Conservation (phyloP, 495 filamentous ascomycete species). For the Poronia punctata region DNA sequence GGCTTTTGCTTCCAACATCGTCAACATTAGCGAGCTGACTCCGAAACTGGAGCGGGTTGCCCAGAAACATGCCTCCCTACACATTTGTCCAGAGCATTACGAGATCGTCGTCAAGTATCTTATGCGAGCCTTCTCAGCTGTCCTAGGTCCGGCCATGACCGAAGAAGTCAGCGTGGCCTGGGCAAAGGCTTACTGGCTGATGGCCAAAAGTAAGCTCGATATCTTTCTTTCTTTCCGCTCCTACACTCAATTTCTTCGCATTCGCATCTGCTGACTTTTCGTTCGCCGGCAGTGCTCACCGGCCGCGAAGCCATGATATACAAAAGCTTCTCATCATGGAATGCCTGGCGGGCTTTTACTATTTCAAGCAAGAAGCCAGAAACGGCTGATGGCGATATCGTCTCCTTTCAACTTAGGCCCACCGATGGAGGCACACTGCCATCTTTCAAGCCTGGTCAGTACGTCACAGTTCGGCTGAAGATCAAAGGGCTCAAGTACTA, state of each 20-base stretch:
- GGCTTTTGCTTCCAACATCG: constrained; percentile 64
- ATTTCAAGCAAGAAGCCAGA: constrained; percentile 55
- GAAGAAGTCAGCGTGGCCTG: constrained; percentile 55
- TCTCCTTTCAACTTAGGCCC: constrained; percentile 62
- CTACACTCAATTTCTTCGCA: background rate
- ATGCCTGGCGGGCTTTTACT: constrained; percentile 59
- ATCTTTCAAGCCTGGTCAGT: constrained; percentile 60
- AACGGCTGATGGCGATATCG: constrained; percentile 40
- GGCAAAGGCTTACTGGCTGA: constrained; percentile 55
- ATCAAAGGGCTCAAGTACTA: constrained; percentile 51
- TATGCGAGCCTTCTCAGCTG: constrained; percentile 57
- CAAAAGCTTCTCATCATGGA: constrained; percentile 49
- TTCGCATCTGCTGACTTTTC: background rate
- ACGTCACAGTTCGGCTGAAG: constrained; percentile 52
- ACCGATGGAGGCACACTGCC: constrained; percentile 56
- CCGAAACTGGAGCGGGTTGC: constrained; percentile 64
- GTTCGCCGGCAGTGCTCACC: constrained; percentile 57
- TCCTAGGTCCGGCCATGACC: constrained; percentile 63
- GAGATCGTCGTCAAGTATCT: constrained; percentile 61
- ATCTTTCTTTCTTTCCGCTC: background rate
- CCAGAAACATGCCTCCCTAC: constrained; percentile 66
- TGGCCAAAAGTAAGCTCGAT: constrained; percentile 40
- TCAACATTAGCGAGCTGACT: constrained; percentile 56
- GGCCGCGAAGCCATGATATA: constrained; percentile 54
- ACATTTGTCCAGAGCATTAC: constrained; percentile 63